These are phyloP conservation scores for Pseudogymnoascus destructans DNA, from an alignment of 2,329 filamentous ascomycete species.

Conservation along the genomic window DNA sequence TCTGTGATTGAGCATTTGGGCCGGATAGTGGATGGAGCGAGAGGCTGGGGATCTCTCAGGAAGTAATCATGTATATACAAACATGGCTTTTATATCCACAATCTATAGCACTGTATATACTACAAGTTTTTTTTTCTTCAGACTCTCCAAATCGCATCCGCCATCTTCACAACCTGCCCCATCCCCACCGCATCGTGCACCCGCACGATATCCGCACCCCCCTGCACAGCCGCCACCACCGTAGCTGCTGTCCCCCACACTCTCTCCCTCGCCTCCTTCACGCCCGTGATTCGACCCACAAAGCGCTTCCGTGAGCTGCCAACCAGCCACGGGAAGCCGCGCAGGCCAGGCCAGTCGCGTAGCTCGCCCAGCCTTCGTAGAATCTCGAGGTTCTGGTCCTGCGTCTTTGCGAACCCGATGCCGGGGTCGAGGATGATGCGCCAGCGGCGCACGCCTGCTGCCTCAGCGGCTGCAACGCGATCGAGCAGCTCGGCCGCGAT, in stretches of 20 bases:
- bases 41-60: neutral
- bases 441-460: conserved; percentile 78
- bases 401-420: conserved; percentile 82
- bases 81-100: conserved; percentile 5
- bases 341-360: conserved; percentile 48
- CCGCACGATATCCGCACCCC: conserved; percentile 80
- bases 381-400: conserved; percentile 68
- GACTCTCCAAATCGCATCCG: conserved; percentile 75
- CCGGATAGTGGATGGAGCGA: neutral
- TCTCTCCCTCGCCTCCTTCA: conserved; percentile 54
- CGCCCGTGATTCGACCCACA: conserved; percentile 69
- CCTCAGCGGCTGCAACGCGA: conserved; percentile 60
- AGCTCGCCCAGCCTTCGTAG: conserved; percentile 55
- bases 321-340: conserved; percentile 73
- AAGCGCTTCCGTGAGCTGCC: conserved; percentile 85
- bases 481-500: conserved; percentile 43
- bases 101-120: conserved; percentile 1
- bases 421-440: conserved; percentile 90
- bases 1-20: neutral
- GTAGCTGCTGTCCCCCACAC: conserved; percentile 80
- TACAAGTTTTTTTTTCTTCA: neutral
- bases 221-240: conserved; percentile 70
- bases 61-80: conserved; percentile 3
- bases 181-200: conserved; percentile 89
- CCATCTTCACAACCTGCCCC: conserved; percentile 70